These are phyloP conservation scores for Candida sp. DNA, from an alignment of 1,139 yeast genomes.

Conservation along the genomic window DNA sequence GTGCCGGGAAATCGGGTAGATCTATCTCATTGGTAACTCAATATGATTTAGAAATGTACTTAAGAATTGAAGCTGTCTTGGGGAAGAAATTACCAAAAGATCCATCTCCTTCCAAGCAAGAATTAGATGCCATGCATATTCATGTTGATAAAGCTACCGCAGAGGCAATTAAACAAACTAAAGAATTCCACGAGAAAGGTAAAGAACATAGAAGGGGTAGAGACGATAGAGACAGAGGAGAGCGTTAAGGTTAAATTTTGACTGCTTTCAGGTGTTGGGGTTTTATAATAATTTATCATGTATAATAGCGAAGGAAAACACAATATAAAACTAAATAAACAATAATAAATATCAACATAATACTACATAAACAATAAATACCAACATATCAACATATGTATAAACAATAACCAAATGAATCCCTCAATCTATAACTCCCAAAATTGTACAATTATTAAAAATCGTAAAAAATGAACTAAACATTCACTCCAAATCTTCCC, in stretches of 20 bases:
- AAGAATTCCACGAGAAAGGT: constrained; percentile 58
- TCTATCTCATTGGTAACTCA: constrained; percentile 92
- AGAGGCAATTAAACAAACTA: constrained; percentile 83
- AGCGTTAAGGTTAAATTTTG: constrained; percentile 18
- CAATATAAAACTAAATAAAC: constrained; percentile 2
- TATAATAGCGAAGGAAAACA: constrained; percentile 1
- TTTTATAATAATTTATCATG: neutral
- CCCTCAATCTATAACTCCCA: neutral
- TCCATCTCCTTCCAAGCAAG: constrained; percentile 68
- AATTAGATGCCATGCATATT: constrained; percentile 74
- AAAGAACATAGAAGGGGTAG: constrained; percentile 29
- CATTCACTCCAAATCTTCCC: too few relatives aligned
- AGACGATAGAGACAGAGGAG: constrained; percentile 48
- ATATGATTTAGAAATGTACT: constrained; percentile 84
- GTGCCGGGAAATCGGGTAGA: constrained; percentile 96
- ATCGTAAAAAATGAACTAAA: too few relatives aligned
- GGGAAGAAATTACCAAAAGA: constrained; percentile 81
- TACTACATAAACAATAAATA: too few relatives aligned
- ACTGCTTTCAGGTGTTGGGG: neutral
- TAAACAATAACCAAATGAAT: too few relatives aligned
- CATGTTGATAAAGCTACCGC: constrained; percentile 92
- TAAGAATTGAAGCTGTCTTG: constrained; percentile 85
- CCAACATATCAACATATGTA: too few relatives aligned
- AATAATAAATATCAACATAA: neutral
- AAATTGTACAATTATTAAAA: too few relatives aligned